Percentiles rank a stretch among this genome's conserved stretches.
These are phyloP conservation scores for Paramecium sonneborni DNA, from an alignment of 73 alveolate species.

Conservation along the genomic window DNA sequence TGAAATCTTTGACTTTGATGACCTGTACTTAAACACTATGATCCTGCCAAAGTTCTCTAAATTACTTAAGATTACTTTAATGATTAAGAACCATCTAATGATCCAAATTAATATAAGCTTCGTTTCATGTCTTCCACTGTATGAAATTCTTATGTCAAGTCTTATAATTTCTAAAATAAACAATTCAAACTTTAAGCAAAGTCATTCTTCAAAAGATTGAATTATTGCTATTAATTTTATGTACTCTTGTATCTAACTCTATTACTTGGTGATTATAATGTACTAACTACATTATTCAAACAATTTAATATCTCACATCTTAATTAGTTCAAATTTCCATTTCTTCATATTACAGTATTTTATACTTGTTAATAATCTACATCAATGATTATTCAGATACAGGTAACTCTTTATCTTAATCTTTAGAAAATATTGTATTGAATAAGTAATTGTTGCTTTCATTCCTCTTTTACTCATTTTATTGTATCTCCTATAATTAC, in stretches of 20 bases:
- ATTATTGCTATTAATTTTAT: background rate
- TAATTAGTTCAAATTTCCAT: background rate
- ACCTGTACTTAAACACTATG: background rate
- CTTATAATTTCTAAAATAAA: background rate
- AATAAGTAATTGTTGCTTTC: background rate
- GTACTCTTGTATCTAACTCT: conserved; percentile 14
- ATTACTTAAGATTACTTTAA: background rate
- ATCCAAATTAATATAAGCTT: background rate
- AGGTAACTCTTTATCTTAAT: conserved; percentile 33
- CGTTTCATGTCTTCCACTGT: conserved; percentile 18
- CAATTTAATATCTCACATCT: background rate
- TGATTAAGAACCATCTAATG: conserved; percentile 6
- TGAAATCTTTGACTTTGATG: background rate
- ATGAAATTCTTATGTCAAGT: background rate
- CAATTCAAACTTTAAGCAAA: background rate
- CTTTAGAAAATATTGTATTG: background rate
- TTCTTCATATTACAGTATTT: background rate
- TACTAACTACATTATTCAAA: background rate
- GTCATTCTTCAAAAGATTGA: background rate
- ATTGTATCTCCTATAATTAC: background rate
- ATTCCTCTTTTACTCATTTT: background rate
- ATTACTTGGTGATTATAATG: background rate
- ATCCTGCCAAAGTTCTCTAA: background rate
- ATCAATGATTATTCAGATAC: background rate
- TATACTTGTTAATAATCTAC: conserved; percentile 38